phyloP scores from a whole-genome alignment of 495 filamentous ascomycete genomes.

The Trichoderma gamsii region DNA sequence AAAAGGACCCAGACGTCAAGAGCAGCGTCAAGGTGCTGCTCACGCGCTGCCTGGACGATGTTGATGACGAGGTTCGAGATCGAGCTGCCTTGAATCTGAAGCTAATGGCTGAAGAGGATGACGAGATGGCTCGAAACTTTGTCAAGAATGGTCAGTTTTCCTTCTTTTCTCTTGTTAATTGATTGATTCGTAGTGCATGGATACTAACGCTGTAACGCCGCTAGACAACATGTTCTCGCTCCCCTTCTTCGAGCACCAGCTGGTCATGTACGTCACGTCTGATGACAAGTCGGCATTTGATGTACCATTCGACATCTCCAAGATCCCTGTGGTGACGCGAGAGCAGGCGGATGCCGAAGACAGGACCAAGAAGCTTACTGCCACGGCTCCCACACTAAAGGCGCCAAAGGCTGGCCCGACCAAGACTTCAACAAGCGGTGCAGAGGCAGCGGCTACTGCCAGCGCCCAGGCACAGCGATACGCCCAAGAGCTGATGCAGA shows the following conservation, averaged over 20 bases:
- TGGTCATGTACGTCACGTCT: constrained; percentile 96
- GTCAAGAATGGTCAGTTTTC: constrained; percentile 74
- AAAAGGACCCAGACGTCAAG: constrained; percentile 95
- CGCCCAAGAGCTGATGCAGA: constrained; percentile 73
- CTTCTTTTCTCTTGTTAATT: neutral
- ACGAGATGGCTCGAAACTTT: constrained; percentile 75
- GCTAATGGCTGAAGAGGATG: constrained; percentile 74
- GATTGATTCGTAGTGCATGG: neutral
- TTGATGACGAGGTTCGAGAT: constrained; percentile 95
- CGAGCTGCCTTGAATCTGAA: constrained; percentile 88
- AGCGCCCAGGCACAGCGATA: constrained; percentile 80
- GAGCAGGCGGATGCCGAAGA: constrained; percentile 98
- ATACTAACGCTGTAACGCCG: constrained; percentile 21
- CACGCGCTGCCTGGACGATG: constrained; percentile 90
- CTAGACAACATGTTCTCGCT: constrained; percentile 82
- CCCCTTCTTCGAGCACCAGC: constrained; percentile 92
- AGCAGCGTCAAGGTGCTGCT: constrained; percentile 88
- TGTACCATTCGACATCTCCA: constrained; percentile 79
- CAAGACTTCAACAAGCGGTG: constrained; percentile 63
- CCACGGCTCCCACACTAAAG: constrained; percentile 88
- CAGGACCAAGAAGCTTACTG: constrained; percentile 89
- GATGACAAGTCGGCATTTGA: constrained; percentile 78
- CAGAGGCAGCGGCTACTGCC: constrained; percentile 65
- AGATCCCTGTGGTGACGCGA: constrained; percentile 88
- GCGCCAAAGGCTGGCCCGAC: constrained; percentile 77